These are phyloP conservation scores for Lachnellula subtilissima DNA, from an alignment of 2,329 filamentous ascomycete species.

Conservation along the genomic window DNA sequence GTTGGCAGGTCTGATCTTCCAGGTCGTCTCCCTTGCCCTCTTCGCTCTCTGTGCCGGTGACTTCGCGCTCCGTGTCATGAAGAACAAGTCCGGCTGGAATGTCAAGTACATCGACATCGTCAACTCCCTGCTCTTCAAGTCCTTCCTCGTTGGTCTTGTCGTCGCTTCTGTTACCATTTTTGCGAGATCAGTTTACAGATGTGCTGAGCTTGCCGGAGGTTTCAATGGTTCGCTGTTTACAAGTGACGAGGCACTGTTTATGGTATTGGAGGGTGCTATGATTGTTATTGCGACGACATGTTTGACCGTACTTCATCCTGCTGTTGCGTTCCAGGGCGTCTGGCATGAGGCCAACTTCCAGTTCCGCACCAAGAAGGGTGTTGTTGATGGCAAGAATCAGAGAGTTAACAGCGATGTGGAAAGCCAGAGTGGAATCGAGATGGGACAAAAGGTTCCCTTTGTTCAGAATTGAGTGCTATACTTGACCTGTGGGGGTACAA, in stretches of 20 bases:
- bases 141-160: conserved; percentile 46
- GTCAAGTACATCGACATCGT: conserved; percentile 15
- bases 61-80: conserved; percentile 15
- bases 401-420: not conserved
- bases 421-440: not conserved
- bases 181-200: conserved; percentile 50
- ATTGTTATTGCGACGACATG: conserved; percentile 28
- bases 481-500: not conserved
- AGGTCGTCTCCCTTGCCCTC: conserved; percentile 33
- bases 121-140: conserved; percentile 25
- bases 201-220: conserved; percentile 51
- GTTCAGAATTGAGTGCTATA: not conserved
- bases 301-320: conserved; percentile 32
- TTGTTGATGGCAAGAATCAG: too few species aligned
- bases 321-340: conserved; percentile 13
- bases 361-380: conserved; percentile 3
- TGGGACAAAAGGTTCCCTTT: not conserved
- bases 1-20: conserved; percentile 37
- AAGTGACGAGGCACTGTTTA: conserved; percentile 38
- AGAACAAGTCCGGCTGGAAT: conserved; percentile 14
- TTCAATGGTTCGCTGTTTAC: conserved; percentile 46
- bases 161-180: conserved; percentile 53
- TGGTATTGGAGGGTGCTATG: conserved; percentile 40
- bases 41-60: conserved; percentile 22
- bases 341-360: conserved; percentile 12